Evolutionary conservation across 371 early-diverging fungal genomes (phyloP).

Genomic region (Rhizopus microsporus): DNA sequence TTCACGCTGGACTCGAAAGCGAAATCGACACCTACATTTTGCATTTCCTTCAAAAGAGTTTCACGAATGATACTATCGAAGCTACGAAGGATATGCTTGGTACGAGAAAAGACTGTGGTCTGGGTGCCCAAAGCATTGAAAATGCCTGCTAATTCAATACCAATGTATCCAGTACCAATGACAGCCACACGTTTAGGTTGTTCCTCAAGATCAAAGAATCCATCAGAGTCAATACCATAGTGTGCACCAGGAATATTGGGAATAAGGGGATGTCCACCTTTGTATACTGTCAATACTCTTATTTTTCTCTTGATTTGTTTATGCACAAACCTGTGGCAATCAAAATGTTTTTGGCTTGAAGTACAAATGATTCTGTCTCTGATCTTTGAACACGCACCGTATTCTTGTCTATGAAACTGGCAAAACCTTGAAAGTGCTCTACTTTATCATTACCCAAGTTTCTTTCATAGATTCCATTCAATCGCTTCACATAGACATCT

Average conservation of each 20-base stretch:
- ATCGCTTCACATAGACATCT: slow-evolving; percentile 93
- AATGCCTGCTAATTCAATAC: slow-evolving; percentile 95
- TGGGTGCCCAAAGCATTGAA: slow-evolving; percentile 89
- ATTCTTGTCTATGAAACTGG: slow-evolving; percentile 76
- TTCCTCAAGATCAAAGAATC: slow-evolving; percentile 92
- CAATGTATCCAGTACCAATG: slow-evolving; percentile 91
- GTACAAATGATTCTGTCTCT: slow-evolving; percentile 41
- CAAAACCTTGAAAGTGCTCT: slow-evolving; percentile 81
- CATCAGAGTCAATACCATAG: slow-evolving; percentile 89
- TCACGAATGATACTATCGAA: slow-evolving; percentile 91
- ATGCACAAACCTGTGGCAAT: slow-evolving; percentile 76
- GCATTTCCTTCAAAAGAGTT: slow-evolving; percentile 79
- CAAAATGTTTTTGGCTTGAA: slow-evolving; percentile 82
- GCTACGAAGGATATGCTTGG: slow-evolving; percentile 82
- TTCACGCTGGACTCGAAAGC: slow-evolving; percentile 67
- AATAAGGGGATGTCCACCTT: slow-evolving; percentile 73
- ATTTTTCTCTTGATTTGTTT: background rate
- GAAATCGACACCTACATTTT: slow-evolving; percentile 72
- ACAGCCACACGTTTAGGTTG: slow-evolving; percentile 93
- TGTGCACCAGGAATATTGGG: slow-evolving; percentile 86
- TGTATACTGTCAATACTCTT: background rate
- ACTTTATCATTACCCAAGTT: slow-evolving; percentile 89
- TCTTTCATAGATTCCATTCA: slow-evolving; percentile 94
- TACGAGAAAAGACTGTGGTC: slow-evolving; percentile 85
- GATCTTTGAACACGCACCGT: slow-evolving; percentile 71